Percentiles rank a stretch among this genome's conserved stretches.
Evolutionary conservation across 768 basidiomycete species (phyloP).

Genomic region (Baorangia bicolor): DNA sequence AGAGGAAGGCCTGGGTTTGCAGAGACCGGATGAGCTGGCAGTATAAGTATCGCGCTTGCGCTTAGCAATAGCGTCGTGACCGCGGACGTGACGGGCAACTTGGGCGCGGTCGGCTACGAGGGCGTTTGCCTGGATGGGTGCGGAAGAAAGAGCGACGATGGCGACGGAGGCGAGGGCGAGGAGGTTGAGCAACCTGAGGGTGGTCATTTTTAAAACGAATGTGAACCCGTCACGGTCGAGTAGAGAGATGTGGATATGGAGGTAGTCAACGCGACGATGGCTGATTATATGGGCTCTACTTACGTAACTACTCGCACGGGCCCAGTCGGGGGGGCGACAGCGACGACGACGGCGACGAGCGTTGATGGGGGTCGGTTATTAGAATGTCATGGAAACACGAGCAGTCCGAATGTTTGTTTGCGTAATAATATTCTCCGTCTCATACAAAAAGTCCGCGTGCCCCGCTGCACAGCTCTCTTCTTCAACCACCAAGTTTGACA

Average conservation of each 20-base stretch:
- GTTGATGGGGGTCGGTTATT: no score
- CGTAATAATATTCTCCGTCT: conserved; percentile 14
- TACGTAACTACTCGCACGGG: conserved; percentile 30
- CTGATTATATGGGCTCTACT: background rate
- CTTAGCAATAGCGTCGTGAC: conserved; percentile 47
- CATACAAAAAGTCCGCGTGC: conserved; percentile 38
- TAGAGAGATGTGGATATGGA: background rate
- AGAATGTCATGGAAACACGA: conserved; percentile 48
- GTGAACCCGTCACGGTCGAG: conserved; percentile 18
- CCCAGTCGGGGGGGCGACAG: background rate
- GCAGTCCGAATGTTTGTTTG: conserved; percentile 27
- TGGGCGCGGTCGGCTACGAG: conserved; percentile 43
- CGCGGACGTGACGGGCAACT: conserved; percentile 46
- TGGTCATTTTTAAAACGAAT: conserved; percentile 3
- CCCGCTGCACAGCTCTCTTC: conserved; percentile 40
- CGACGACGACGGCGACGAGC: background rate
- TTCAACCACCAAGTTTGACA: conserved; percentile 83
- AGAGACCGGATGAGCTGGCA: conserved; percentile 44
- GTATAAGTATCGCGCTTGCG: conserved; percentile 42
- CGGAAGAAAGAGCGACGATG: conserved; percentile 51
- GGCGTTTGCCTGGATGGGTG: conserved; percentile 48
- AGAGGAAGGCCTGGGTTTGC: conserved; percentile 52
- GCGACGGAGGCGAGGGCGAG: conserved; percentile 59
- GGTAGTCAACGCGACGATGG: background rate
- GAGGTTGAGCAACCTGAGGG: conserved; percentile 50